phyloP scores from a whole-genome alignment of 805 yeast genomes.

The Ogataea zsoltii region DNA sequence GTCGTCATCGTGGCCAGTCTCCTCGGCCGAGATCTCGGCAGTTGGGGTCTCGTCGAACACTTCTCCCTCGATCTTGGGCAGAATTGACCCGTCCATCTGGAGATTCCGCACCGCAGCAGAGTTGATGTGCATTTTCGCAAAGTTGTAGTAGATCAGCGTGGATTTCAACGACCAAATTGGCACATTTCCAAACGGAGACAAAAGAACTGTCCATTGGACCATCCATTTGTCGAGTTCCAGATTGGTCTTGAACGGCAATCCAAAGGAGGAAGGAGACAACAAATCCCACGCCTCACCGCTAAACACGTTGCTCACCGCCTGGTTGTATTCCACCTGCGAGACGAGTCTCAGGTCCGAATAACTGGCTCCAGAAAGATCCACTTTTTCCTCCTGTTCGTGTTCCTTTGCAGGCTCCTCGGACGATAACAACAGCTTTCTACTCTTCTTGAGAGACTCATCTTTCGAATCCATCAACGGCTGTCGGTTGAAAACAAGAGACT shows the following conservation, averaged over 20 bases:
- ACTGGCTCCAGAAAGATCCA: conserved; percentile 11
- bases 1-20: conserved; percentile 26
- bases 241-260: conserved; percentile 67
- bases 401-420: conserved; percentile 2
- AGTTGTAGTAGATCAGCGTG: conserved; percentile 67
- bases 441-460: conserved; percentile 45
- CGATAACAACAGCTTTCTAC: conserved; percentile 39
- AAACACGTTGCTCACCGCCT: conserved; percentile 59
- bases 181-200: conserved; percentile 53
- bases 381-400: not conserved
- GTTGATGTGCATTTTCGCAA: conserved; percentile 74
- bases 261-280: conserved; percentile 59
- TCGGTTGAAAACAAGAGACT: conserved; percentile 59
- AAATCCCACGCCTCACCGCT: conserved; percentile 62
- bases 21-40: conserved; percentile 14
- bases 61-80: conserved; percentile 26
- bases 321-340: conserved; percentile 68
- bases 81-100: conserved; percentile 33
- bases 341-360: conserved; percentile 57
- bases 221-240: conserved; percentile 74
- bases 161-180: conserved; percentile 70
- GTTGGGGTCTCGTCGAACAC: conserved; percentile 11
- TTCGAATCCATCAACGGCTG: conserved; percentile 52
- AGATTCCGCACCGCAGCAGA: conserved; percentile 47
- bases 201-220: conserved; percentile 75